phyloP scores from a whole-genome alignment of 164 flowering plant genomes.

The Tetrastigma voinierianum region DNA sequence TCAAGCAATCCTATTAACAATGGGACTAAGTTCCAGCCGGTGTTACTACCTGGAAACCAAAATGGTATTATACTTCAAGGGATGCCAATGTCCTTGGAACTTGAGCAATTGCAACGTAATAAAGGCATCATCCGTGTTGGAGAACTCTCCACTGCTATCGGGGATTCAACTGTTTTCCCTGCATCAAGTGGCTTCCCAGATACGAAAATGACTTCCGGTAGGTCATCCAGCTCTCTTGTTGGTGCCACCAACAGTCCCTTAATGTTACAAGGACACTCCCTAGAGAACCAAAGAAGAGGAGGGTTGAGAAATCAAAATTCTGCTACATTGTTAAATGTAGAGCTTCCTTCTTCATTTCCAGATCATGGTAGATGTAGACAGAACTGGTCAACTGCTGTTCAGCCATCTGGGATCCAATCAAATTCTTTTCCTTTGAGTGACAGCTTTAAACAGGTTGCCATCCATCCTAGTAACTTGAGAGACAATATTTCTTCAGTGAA shows the following conservation, averaged over 20 bases:
- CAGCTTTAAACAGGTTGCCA: constrained; percentile 21
- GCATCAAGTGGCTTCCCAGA: constrained; percentile 33
- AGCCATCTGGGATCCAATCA: constrained; percentile 31
- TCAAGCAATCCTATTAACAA: constrained; percentile 21
- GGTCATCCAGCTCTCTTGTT: constrained; percentile 32
- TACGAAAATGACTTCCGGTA: constrained; percentile 21
- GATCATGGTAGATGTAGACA: constrained; percentile 40
- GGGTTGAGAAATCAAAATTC: constrained; percentile 36
- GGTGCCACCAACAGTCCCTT: constrained; percentile 32
- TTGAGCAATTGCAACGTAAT: constrained; percentile 45
- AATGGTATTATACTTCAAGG: constrained; percentile 52
- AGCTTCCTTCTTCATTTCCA: constrained; percentile 34
- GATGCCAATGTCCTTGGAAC: constrained; percentile 50
- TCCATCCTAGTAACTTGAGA: constrained; percentile 21
- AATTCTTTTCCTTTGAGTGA: constrained; percentile 29
- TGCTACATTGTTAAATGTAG: constrained; percentile 20
- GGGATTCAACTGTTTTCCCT: constrained; percentile 27
- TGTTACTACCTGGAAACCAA: constrained; percentile 40
- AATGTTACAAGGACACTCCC: constrained; percentile 39
- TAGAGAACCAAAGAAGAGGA: constrained; percentile 18
- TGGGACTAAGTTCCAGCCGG: constrained; percentile 34
- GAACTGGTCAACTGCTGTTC: constrained; percentile 49
- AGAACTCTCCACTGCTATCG: constrained; percentile 27
- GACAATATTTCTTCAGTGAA: constrained; percentile 30
- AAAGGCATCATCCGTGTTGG: constrained; percentile 19